These are phyloP conservation scores for Leishmania major DNA, from an alignment of 208 protist genomes.

Conservation along the genomic window DNA sequence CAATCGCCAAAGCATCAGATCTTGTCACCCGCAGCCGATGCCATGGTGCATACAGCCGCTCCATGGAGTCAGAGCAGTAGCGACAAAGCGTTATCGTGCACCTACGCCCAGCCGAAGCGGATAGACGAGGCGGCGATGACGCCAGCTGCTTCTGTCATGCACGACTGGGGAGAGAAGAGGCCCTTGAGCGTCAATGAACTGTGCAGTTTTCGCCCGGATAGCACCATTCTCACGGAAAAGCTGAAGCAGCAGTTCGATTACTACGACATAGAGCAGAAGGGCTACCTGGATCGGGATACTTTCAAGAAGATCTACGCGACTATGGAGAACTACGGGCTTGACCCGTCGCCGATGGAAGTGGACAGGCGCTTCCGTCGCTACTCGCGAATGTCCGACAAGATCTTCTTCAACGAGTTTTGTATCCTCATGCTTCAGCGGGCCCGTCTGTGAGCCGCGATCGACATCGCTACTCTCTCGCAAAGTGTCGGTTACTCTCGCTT, in stretches of 20 bases:
- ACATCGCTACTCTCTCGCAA: slow-evolving; percentile 1
- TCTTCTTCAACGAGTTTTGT: slow-evolving; percentile 87
- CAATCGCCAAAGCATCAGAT: neutral
- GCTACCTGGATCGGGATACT: slow-evolving; percentile 70
- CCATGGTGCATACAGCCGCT: neutral
- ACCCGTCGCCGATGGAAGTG: slow-evolving; percentile 51
- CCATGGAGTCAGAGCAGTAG: neutral
- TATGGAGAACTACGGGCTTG: slow-evolving; percentile 84
- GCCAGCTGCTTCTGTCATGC: neutral
- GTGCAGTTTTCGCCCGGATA: neutral
- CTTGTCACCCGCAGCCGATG: neutral
- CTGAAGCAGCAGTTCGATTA: slow-evolving; percentile 60
- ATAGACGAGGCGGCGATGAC: neutral
- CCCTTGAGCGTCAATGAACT: neutral
- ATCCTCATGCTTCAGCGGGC: slow-evolving; percentile 85
- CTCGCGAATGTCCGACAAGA: slow-evolving; percentile 39
- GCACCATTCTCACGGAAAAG: slow-evolving; percentile 56
- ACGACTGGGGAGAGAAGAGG: neutral
- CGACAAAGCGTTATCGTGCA: neutral
- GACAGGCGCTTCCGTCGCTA: slow-evolving; percentile 63
- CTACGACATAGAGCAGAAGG: slow-evolving; percentile 57
- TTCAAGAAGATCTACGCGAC: slow-evolving; percentile 75
- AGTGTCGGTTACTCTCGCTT: neutral
- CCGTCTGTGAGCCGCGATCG: slow-evolving; percentile 52
- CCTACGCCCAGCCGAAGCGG: neutral